phyloP scores from a whole-genome alignment of 805 yeast genomes.

The Yarrowia alimentaria region DNA sequence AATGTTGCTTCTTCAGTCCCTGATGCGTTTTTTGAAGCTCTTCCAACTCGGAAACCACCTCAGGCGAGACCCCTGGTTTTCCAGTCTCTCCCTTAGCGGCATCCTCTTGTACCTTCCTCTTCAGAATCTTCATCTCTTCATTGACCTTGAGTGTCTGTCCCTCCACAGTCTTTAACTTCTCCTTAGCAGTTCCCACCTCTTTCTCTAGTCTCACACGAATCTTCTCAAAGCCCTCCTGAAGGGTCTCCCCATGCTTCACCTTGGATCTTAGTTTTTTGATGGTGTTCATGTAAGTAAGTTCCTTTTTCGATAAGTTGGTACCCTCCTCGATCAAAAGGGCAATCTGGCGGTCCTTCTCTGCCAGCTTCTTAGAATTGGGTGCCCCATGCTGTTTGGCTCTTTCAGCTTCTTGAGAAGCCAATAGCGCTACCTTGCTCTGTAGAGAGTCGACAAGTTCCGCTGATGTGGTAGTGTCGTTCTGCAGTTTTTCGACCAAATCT shows the following conservation, averaged over 20 bases:
- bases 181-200: slow-evolving; percentile 46
- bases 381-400: slow-evolving; percentile 30
- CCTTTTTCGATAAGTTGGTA: slow-evolving; percentile 65
- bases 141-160: slow-evolving; percentile 31
- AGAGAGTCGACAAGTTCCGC: slow-evolving; percentile 33
- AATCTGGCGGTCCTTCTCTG: slow-evolving; percentile 59
- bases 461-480: neutral
- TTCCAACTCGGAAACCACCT: slow-evolving; percentile 37
- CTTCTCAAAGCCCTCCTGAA: slow-evolving; percentile 37
- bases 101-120: slow-evolving; percentile 29
- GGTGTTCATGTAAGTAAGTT: slow-evolving; percentile 62
- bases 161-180: slow-evolving; percentile 30
- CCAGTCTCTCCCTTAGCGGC: slow-evolving; percentile 29
- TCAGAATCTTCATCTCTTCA: slow-evolving; percentile 31
- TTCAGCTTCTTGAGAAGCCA: slow-evolving; percentile 36
- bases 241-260: slow-evolving; percentile 44
- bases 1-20: slow-evolving; percentile 37
- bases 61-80: too few species aligned
- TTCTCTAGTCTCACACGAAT: slow-evolving; percentile 38
- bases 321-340: slow-evolving; percentile 73
- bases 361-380: slow-evolving; percentile 38
- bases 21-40: slow-evolving; percentile 35
- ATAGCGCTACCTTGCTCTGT: slow-evolving; percentile 38
- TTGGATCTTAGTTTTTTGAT: slow-evolving; percentile 60
- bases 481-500: slow-evolving; percentile 5